phyloP scores from a whole-genome alignment of 2,329 filamentous ascomycete genomes.

The Cercospora nicotianae region DNA sequence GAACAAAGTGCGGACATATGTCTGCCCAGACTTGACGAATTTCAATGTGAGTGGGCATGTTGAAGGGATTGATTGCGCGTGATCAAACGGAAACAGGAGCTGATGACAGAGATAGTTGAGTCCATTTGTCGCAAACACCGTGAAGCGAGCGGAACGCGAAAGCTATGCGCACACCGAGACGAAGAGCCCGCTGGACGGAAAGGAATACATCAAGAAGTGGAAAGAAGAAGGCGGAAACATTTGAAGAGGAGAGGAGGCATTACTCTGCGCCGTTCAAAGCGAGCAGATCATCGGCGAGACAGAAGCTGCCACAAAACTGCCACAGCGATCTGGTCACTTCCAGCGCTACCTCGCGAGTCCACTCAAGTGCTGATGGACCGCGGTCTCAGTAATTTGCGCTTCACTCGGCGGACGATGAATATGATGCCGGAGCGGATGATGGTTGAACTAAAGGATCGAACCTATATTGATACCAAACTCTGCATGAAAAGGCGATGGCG shows the following conservation, averaged over 20 bases:
- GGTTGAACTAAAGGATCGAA: background rate
- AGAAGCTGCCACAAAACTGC: background rate
- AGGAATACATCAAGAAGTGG: constrained; percentile 38
- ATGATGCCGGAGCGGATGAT: background rate
- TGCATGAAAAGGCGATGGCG: background rate
- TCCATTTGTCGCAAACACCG: constrained; percentile 69
- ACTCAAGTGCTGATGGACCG: constrained; percentile 8
- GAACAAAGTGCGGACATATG: constrained; percentile 86
- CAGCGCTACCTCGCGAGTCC: background rate
- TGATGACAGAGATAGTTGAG: constrained; percentile 62
- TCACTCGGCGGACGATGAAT: background rate
- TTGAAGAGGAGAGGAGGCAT: constrained; percentile 19
- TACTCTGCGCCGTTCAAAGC: background rate
- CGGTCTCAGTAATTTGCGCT: background rate
- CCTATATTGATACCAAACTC: background rate
- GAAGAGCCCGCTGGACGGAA: constrained; percentile 33
- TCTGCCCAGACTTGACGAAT: constrained; percentile 68
- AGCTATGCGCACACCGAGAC: constrained; percentile 47
- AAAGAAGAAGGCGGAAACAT: constrained; percentile 38
- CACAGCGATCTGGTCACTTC: background rate
- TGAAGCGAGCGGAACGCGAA: constrained; percentile 53
- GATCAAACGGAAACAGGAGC: background rate
- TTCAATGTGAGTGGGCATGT: constrained; percentile 62
- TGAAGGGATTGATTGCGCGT: background rate
- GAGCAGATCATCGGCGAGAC: background rate